These are phyloP conservation scores for Mimosa bimucronata DNA, from an alignment of 306 rosid species.

Conservation along the genomic window DNA sequence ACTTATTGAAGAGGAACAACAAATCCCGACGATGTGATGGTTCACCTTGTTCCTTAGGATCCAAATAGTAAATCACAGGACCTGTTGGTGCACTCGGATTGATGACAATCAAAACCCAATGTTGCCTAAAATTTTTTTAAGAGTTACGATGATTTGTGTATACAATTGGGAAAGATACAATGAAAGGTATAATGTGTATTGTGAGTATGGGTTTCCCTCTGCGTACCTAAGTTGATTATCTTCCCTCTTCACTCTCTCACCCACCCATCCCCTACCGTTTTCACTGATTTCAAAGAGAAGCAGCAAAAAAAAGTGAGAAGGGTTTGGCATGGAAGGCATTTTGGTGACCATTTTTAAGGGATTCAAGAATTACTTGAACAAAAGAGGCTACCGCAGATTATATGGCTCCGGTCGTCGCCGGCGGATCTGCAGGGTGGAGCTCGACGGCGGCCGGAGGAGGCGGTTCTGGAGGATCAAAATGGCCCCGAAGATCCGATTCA, in stretches of 20 bases:
- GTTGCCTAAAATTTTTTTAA: too few species aligned
- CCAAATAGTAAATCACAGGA: too few species aligned
- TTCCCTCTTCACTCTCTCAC: conserved; percentile 18
- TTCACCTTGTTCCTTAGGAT: too few species aligned
- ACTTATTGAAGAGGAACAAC: too few species aligned
- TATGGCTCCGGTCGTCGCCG: conserved; percentile 38
- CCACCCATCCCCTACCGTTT: not conserved
- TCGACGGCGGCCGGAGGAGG: conserved; percentile 35
- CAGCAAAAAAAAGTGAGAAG: too few species aligned
- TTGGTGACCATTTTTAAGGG: conserved; percentile 48
- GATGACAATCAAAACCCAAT: too few species aligned
- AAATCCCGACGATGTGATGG: too few species aligned
- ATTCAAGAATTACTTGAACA: conserved; percentile 54
- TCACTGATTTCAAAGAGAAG: too few species aligned
- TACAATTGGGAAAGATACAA: too few species aligned
- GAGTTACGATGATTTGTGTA: too few species aligned
- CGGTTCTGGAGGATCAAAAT: conserved; percentile 66
- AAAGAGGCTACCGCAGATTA: conserved; percentile 56
- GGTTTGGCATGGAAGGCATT: conserved; percentile 68
- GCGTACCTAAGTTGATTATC: not conserved
- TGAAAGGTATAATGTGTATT: too few species aligned
- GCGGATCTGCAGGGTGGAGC: conserved; percentile 34
- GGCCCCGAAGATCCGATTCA: conserved; percentile 49
- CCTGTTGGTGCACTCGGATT: too few species aligned
- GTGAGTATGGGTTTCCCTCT: not conserved